Evolutionary conservation across 2,329 filamentous ascomycete species (phyloP).

Genomic region (Beauveria caledonica): DNA sequence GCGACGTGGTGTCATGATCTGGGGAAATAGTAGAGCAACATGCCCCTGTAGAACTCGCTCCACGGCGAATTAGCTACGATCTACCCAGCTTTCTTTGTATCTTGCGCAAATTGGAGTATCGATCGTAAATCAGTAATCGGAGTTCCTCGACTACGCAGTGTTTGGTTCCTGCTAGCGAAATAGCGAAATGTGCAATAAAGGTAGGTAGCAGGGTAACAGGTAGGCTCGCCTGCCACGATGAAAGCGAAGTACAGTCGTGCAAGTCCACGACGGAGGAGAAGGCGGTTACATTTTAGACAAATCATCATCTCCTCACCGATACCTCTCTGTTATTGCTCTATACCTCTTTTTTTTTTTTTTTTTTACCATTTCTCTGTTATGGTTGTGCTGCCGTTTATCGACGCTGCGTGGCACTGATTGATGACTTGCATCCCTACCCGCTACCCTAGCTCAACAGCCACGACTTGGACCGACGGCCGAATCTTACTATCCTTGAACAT

Average conservation of each 20-base stretch:
- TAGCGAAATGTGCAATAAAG: neutral
- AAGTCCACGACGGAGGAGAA: neutral
- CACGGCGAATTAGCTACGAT: too few relatives aligned
- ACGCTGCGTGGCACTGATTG: neutral
- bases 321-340: neutral
- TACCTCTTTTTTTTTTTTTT: conserved; percentile 1
- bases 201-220: neutral
- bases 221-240: neutral
- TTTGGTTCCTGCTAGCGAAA: neutral
- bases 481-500: neutral
- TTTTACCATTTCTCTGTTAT: neutral
- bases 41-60: too few relatives aligned
- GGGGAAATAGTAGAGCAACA: too few relatives aligned
- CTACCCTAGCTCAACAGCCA: neutral
- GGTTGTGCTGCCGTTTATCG: neutral
- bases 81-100: too few relatives aligned
- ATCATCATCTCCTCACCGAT: conserved; percentile 1
- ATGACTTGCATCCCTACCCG: neutral
- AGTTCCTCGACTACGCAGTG: too few relatives aligned
- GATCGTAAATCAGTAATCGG: too few relatives aligned
- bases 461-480: neutral
- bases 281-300: neutral
- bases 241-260: neutral
- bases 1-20: too few relatives aligned
- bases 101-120: too few relatives aligned